Base-by-base conservation (phyloP, 129 eudicot species). In the Gnaphalium uliginosum region DNA sequence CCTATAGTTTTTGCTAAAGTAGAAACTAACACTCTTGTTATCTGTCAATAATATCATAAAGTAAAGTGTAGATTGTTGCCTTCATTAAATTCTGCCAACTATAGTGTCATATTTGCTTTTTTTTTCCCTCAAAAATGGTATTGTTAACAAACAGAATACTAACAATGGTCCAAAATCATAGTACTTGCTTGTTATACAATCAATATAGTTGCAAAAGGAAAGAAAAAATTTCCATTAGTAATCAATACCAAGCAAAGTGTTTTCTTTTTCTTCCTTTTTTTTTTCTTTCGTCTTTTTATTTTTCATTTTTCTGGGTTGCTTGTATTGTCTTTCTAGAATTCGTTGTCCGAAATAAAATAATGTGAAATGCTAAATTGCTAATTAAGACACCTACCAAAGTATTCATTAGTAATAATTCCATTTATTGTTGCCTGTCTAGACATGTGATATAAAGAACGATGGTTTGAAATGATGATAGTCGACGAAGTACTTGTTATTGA, bases 31-130 rank as follows among this genome's bases (percentile, higher is more conserved):
- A 61, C 19, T 59, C 37, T 26, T 23, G 22, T 53, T 54, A 17
- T n/a, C 25, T 46, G 15, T 46, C 53, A 46, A 11, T 46, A 17
- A 8, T 22, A 35, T 15, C 67, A 33, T 26, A 57, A 23, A 57
- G 21, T 58, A 37, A 19, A 17, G 0, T 56, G 48, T 18, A 58
- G 64, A 33, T 58, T 64, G 39, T 56, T 56, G 18, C 33, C 33
- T 66, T 37, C 53, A 66, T 33, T 66, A 35, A 8, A 69, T 41
- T 46, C 60, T 11, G 73, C 71, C 46, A 11, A 74, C 54, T 13
- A 23, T 41, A 1, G 25, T 62, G 30, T 41, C 60, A n/a, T 17
- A 26, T 74, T 61, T 17, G n/a, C 53, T 43, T 43, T 61, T 60
- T 62, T 64, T n/a, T n/a, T n/a, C n/a, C n/a, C 23, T 46, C 46